These are phyloP conservation scores for Starmerella stigmatis DNA, from an alignment of 805 yeast genomes.

Conservation along the genomic window DNA sequence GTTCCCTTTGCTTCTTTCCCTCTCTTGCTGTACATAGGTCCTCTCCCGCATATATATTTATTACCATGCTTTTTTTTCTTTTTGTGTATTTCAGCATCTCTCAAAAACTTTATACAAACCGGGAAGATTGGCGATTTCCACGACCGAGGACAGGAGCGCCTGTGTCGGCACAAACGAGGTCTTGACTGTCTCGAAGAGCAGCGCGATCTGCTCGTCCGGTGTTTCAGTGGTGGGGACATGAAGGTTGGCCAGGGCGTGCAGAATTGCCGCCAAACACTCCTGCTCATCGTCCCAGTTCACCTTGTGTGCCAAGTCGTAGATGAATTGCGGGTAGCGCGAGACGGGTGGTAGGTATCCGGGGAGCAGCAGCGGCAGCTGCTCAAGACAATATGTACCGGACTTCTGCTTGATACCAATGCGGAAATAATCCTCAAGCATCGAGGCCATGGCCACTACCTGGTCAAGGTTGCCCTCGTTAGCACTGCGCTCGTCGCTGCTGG, in stretches of 20 bases:
- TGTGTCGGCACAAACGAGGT: constrained; percentile 55
- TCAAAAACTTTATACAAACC: constrained; percentile 88
- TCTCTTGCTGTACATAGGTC: constrained; percentile 6
- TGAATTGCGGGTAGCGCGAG: constrained; percentile 53
- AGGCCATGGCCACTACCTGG: constrained; percentile 41
- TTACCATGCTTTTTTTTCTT: constrained; percentile 12
- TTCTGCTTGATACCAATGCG: constrained; percentile 36
- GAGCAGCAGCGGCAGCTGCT: constrained; percentile 56
- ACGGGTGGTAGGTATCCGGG: constrained; percentile 53
- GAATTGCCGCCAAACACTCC: constrained; percentile 53
- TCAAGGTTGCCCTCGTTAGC: too few relatives aligned
- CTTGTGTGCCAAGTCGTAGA: constrained; percentile 48
- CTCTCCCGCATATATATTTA: too few relatives aligned
- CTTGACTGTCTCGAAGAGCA: constrained; percentile 56
- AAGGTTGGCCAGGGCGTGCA: constrained; percentile 59
- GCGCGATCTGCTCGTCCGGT: constrained; percentile 23
- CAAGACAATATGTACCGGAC: constrained; percentile 33
- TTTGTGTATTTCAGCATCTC: constrained; percentile 45
- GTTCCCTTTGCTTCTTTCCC: neutral
- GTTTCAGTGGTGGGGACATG: constrained; percentile 49
- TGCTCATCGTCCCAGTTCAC: constrained; percentile 61
- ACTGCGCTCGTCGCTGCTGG: constrained; percentile 9
- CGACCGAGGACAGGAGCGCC: constrained; percentile 42
- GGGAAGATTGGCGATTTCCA: constrained; percentile 84
- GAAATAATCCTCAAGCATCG: constrained; percentile 78